Evolutionary conservation across 2,329 filamentous ascomycete genomes (phyloP).

Genomic region (Colletotrichum orbiculare): DNA sequence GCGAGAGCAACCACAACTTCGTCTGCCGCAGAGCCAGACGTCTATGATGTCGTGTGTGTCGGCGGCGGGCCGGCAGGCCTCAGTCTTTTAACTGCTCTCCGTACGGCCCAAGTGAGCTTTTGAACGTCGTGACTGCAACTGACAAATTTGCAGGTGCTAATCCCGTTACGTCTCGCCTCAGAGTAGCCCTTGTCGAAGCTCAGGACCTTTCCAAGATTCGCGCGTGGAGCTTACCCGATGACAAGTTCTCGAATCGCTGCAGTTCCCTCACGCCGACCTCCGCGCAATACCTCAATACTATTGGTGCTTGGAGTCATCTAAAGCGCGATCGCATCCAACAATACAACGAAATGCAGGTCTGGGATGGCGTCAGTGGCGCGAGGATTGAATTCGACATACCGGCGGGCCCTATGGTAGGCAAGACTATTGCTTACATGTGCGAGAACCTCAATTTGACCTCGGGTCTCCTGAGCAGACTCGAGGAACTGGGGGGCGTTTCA

Average conservation of each 20-base stretch:
- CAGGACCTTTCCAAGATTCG: slow-evolving; percentile 81
- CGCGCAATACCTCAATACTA: slow-evolving; percentile 81
- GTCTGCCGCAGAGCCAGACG: slow-evolving; percentile 60
- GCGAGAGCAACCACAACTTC: slow-evolving; percentile 31
- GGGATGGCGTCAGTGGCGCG: slow-evolving; percentile 92
- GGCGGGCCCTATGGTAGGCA: slow-evolving; percentile 58
- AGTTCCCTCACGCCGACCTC: slow-evolving; percentile 93
- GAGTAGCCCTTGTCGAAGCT: slow-evolving; percentile 88
- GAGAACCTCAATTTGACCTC: slow-evolving; percentile 93
- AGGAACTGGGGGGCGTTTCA: slow-evolving; percentile 74
- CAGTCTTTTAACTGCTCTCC: slow-evolving; percentile 80
- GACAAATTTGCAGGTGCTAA: slow-evolving; percentile 70
- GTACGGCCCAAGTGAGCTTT: slow-evolving; percentile 57
- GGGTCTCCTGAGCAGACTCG: slow-evolving; percentile 77
- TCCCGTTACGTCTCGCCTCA: slow-evolving; percentile 78
- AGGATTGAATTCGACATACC: slow-evolving; percentile 89
- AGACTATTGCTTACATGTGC: slow-evolving; percentile 92
- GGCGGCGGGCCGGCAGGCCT: slow-evolving; percentile 91
- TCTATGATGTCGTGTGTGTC: slow-evolving; percentile 94
- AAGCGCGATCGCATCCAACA: slow-evolving; percentile 79
- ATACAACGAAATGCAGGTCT: slow-evolving; percentile 97
- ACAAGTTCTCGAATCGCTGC: slow-evolving; percentile 90
- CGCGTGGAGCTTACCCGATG: slow-evolving; percentile 72
- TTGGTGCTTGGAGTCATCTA: slow-evolving; percentile 87
- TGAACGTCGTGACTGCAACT: slow-evolving; percentile 9